A percentile compares a stretch with the other conserved stretches of the same genome.
Evolutionary conservation across 371 early-diverging fungal species (phyloP).

Genomic region (Mortierella sp.): DNA sequence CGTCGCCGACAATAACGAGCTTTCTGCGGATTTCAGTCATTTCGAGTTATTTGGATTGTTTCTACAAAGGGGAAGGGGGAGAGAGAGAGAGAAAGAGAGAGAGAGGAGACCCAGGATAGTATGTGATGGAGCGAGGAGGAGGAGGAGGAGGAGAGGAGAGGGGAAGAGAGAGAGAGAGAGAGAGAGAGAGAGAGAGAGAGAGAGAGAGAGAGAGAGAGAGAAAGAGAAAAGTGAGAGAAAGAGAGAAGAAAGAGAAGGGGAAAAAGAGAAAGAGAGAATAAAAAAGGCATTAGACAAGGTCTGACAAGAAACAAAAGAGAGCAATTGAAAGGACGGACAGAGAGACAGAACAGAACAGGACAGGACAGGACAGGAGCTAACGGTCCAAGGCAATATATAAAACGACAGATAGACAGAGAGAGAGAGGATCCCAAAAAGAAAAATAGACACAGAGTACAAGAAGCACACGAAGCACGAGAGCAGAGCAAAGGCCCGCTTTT

Average conservation of each 20-base stretch:
- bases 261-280: too few relatives aligned
- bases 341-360: background rate
- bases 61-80: background rate
- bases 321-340: background rate
- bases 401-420: too few relatives aligned
- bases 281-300: too few relatives aligned
- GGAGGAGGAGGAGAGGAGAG: background rate
- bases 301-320: too few relatives aligned
- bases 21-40: constrained; percentile 94
- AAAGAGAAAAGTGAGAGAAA: too few relatives aligned
- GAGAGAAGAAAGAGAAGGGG: too few relatives aligned
- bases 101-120: too few relatives aligned
- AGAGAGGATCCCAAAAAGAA: too few relatives aligned
- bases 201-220: background rate
- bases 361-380: background rate
- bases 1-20: constrained; percentile 97
- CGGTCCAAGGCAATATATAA: too few relatives aligned
- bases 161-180: constrained; percentile 2
- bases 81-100: constrained; percentile 1
- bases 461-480: background rate
- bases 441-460: background rate
- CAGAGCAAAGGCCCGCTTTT: background rate
- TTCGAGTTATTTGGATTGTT: background rate
- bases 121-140: background rate
- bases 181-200: background rate